A percentile compares a stretch with the other conserved stretches of the same genome.
Conservation (phyloP, 2,329 filamentous ascomycete genomes). For the Tolypocladium tropicale region DNA sequence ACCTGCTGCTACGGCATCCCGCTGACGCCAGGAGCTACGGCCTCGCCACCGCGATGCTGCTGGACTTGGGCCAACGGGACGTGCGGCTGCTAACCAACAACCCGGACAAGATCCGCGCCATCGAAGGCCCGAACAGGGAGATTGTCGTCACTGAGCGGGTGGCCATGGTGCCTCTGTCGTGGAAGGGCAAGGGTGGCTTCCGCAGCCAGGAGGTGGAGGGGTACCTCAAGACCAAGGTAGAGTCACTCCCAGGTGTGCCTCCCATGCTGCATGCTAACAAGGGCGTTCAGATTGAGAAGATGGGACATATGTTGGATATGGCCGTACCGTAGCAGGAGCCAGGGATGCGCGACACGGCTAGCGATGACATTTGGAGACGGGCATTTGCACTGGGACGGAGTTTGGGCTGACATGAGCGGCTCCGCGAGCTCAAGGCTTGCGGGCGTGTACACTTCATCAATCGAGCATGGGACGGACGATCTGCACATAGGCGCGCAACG, state of each 20-base stretch:
- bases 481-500: neutral
- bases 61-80: conserved; percentile 70
- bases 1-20: conserved; percentile 79
- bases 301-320: conserved; percentile 70
- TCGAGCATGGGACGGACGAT: neutral
- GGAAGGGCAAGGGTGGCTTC: conserved; percentile 79
- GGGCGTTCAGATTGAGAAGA: conserved; percentile 61
- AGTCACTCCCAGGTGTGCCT: conserved; percentile 14
- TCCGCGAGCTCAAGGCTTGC: neutral
- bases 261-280: conserved; percentile 10
- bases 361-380: neutral
- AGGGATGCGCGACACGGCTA: neutral
- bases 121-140: conserved; percentile 85
- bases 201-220: conserved; percentile 82
- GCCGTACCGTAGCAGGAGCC: conserved; percentile 14
- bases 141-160: conserved; percentile 82
- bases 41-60: conserved; percentile 87
- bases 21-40: conserved; percentile 93
- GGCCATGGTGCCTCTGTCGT: conserved; percentile 89
- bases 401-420: conserved; percentile 1
- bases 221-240: conserved; percentile 88
- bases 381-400: neutral
- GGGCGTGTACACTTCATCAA: neutral
- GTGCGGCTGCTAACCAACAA: conserved; percentile 90
- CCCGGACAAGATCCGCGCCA: conserved; percentile 88